Evolutionary conservation across 116 monocot genomes (phyloP).

Genomic region (Papilionanthe hybrid): DNA sequence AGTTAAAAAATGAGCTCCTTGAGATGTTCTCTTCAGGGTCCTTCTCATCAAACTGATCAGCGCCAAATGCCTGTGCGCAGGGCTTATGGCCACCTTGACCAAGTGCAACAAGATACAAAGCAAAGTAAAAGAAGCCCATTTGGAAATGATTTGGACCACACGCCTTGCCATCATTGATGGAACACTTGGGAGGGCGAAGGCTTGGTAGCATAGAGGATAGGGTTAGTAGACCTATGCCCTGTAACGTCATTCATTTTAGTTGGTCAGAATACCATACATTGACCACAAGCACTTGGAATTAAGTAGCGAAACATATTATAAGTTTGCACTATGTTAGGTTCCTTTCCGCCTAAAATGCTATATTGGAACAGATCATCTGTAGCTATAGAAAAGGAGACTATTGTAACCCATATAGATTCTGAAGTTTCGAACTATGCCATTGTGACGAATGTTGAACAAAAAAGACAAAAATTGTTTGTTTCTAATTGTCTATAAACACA

Average conservation of each 20-base stretch:
- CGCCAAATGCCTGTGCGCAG: constrained; percentile 47
- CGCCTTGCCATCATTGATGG: too few species aligned
- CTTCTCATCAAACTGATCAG: constrained; percentile 45
- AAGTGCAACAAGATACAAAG: constrained; percentile 35
- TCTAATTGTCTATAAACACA: too few species aligned
- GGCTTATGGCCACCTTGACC: constrained; percentile 46
- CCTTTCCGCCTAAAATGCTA: too few species aligned
- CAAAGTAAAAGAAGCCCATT: constrained; percentile 28
- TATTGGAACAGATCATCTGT: too few species aligned
- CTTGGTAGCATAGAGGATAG: constrained; percentile 18
- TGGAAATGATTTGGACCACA: constrained; percentile 11
- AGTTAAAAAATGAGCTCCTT: constrained; percentile 49
- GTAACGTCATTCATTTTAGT: not conserved
- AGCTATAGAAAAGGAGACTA: too few species aligned
- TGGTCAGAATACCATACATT: not conserved
- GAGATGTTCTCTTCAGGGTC: constrained; percentile 24
- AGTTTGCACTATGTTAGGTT: too few species aligned
- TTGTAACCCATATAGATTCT: too few species aligned
- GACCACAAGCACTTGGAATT: not conserved
- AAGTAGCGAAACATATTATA: too few species aligned
- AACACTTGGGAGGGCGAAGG: not conserved
- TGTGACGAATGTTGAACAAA: too few species aligned
- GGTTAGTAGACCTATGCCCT: constrained; percentile 33
- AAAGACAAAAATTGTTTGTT: too few species aligned
- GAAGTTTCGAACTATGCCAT: too few species aligned